Conservation (phyloP, 2,329 filamentous ascomycete species). For the Colletotrichum zoysiae region DNA sequence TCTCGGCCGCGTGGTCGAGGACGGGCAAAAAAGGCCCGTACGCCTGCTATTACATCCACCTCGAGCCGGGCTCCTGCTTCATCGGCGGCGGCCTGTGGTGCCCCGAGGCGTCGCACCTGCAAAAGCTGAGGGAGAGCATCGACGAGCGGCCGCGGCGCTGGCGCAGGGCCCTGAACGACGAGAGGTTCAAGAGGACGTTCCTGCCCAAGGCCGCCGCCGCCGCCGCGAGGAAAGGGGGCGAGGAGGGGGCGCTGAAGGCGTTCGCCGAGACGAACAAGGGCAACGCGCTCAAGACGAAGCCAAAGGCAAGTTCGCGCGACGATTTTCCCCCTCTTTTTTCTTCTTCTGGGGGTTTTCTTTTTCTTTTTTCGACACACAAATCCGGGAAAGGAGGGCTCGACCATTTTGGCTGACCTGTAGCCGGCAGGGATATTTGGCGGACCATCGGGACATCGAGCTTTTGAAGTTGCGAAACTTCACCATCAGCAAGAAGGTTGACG, state of each 20-base stretch:
- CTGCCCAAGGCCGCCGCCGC: conserved; percentile 59
- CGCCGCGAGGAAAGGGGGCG: conserved; percentile 61
- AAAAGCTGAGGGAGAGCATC: conserved; percentile 78
- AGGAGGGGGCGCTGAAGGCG: conserved; percentile 72
- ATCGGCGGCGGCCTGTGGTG: conserved; percentile 87
- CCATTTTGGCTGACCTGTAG: not conserved
- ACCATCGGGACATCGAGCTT: conserved; percentile 84
- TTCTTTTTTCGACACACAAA: not conserved
- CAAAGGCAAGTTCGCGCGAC: conserved; percentile 71
- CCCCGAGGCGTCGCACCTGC: conserved; percentile 76
- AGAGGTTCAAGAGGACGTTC: conserved; percentile 73
- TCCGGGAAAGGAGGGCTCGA: not conserved
- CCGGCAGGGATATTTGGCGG: conserved; percentile 76
- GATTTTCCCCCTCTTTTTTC: conserved; percentile 10
- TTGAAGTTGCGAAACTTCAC: conserved; percentile 86
- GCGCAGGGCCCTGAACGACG: conserved; percentile 74
- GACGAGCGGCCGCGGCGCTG: conserved; percentile 79
- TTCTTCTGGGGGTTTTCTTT: too few species aligned
- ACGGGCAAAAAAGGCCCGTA: conserved; percentile 90
- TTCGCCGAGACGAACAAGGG: conserved; percentile 79
- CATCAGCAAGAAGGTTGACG: conserved; percentile 74
- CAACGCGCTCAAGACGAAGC: conserved; percentile 85
- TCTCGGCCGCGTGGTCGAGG: conserved; percentile 87
- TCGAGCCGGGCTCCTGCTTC: conserved; percentile 78
- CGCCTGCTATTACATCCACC: conserved; percentile 89